These are phyloP conservation scores for Oleoguttula mirabilis DNA, from an alignment of 495 filamentous ascomycete species.

Conservation along the genomic window DNA sequence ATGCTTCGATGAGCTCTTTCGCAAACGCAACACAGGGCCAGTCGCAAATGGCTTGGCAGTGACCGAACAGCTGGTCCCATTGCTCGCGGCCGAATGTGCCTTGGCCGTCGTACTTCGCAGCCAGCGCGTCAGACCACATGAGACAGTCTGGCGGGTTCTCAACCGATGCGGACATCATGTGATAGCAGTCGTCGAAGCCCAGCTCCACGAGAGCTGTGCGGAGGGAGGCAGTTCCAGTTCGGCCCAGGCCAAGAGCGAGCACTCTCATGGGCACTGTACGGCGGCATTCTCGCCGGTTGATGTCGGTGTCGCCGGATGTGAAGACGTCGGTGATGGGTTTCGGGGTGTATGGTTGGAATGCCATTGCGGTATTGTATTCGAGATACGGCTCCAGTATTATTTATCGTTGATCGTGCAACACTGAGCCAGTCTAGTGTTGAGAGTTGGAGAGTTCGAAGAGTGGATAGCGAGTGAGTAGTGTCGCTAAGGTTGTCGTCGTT, in stretches of 20 bases:
- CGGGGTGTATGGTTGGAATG: conserved; percentile 27
- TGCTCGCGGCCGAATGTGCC: conserved; percentile 51
- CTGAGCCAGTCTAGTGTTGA: too few relatives aligned
- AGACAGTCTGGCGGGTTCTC: conserved; percentile 48
- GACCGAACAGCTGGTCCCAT: conserved; percentile 55
- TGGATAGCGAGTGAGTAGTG: too few relatives aligned
- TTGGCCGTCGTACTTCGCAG: conserved; percentile 49
- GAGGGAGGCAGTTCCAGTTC: conserved; percentile 57
- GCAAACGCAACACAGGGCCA: conserved; percentile 55
- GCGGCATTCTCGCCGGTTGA: conserved; percentile 49
- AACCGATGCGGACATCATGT: conserved; percentile 53
- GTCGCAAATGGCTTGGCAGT: conserved; percentile 56
- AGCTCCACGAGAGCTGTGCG: conserved; percentile 47
- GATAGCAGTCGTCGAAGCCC: conserved; percentile 51
- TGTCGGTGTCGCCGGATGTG: conserved; percentile 47
- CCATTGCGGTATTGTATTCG: conserved; percentile 13
- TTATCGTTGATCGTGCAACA: too few relatives aligned
- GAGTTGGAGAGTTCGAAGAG: too few relatives aligned
- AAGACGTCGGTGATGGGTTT: conserved; percentile 28
- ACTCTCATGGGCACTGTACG: conserved; percentile 56
- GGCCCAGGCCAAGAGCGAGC: conserved; percentile 47
- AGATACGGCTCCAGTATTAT: background rate
- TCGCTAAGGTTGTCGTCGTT: too few relatives aligned
- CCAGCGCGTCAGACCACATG: conserved; percentile 55
- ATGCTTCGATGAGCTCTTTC: conserved; percentile 55